phyloP scores from a whole-genome alignment of 2,329 filamentous ascomycete species.

The Trichoderma hamatum region DNA sequence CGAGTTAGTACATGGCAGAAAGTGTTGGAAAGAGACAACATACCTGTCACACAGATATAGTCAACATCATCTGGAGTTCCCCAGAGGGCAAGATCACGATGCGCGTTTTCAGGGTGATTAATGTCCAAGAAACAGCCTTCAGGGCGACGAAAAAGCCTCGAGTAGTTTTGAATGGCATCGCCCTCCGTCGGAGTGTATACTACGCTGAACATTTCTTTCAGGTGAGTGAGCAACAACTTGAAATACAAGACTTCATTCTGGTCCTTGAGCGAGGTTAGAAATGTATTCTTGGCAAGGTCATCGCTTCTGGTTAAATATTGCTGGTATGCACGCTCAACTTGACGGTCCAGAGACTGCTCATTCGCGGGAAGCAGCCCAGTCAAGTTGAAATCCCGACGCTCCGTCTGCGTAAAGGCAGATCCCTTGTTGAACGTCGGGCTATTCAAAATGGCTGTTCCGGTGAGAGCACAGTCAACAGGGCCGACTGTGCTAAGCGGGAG shows the following conservation, averaged over 20 bases:
- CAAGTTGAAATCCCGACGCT: conserved; percentile 70
- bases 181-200: conserved; percentile 91
- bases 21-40: conserved; percentile 30
- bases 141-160: conserved; percentile 72
- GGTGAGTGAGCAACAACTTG: conserved; percentile 62
- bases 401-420: conserved; percentile 71
- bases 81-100: conserved; percentile 69
- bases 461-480: conserved; percentile 43
- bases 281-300: conserved; percentile 81
- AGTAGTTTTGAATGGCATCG: conserved; percentile 85
- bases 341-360: conserved; percentile 75
- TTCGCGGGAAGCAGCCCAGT: conserved; percentile 72
- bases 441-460: conserved; percentile 42
- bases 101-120: conserved; percentile 65
- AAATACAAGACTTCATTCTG: conserved; percentile 86
- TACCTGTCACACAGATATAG: conserved; percentile 84
- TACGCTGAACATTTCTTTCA: conserved; percentile 87
- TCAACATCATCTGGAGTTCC: conserved; percentile 75
- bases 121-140: conserved; percentile 84
- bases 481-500: conserved; percentile 43
- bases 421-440: conserved; percentile 71
- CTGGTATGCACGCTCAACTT: conserved; percentile 75
- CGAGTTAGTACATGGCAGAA: not conserved
- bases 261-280: conserved; percentile 80
- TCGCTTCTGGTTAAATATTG: conserved; percentile 69